Base-by-base conservation (phyloP, 371 early-diverging fungal genomes). In the Syncephalastrum sp. region DNA sequence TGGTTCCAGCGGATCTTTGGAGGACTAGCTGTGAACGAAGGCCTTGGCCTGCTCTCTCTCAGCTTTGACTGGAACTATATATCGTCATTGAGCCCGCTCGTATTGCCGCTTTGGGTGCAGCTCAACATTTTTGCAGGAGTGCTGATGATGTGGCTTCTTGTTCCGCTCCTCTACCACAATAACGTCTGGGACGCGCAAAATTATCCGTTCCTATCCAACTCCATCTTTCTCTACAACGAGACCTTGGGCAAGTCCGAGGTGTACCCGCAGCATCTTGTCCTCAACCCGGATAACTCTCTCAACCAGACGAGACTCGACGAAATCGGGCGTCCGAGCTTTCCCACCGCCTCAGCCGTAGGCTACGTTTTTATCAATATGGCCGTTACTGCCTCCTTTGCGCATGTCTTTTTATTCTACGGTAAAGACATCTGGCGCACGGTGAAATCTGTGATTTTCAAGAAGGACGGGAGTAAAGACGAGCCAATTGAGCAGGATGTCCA, bases 91-190 rank as follows among this genome's bases (percentile, higher is more conserved):
- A 78, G 82, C 21, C 81, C 80, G 17, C 63, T 93, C 4, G 80
- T 90, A 1, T 59, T 95, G 2, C 93, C 95, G 2, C 74, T 92
- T 3, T 71, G 68, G 64, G 69, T 73, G 5, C 78, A 77, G 24
- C 6, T 74, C 15, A 81, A 81, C 43, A 57, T 72, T 17, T 68
- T 61, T 42, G 17, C 55, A 44, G 81, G 81, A 24, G 64, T 78
- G 17, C n/a, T 66, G 23, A 5, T 65, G 0, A 47, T 79, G 29
- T 76, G 69, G 70, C 42, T 81, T n/a, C 21, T 76, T 17, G 69
- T 60, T 8, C 76, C 79, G 4, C 44, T 67, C 0, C 13, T 74
- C 10, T 81, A 72, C 48, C 70, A 76, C 45, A 63, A 43, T 43
- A 60, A 78, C 61, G 64, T 72, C 3, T 81, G 79, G 79, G 59